phyloP scores from a whole-genome alignment of 2,329 filamentous ascomycete species.

The Colletotrichum destructivum region DNA sequence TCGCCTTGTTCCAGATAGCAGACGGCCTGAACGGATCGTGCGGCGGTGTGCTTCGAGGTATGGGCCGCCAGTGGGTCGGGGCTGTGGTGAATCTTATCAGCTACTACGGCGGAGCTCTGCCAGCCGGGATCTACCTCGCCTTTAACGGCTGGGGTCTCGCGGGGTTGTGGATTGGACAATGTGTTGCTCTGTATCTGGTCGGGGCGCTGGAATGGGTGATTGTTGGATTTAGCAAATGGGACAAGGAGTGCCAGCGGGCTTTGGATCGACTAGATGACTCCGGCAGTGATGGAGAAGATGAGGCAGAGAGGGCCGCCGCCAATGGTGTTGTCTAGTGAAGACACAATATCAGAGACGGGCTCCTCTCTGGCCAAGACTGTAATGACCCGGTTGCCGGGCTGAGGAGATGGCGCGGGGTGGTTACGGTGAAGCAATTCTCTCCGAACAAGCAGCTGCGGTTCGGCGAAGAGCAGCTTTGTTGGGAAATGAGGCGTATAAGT shows the following conservation, averaged over 20 bases:
- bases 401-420: conserved; percentile 11
- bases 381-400: background rate
- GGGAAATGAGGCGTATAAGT: background rate
- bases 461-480: background rate
- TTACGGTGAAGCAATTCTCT: background rate
- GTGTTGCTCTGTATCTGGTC: conserved; percentile 85
- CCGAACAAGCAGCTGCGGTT: background rate
- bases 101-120: conserved; percentile 87
- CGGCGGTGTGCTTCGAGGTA: conserved; percentile 84
- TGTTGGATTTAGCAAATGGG: conserved; percentile 84
- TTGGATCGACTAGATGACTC: conserved; percentile 77
- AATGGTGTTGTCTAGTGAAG: conserved; percentile 3
- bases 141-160: conserved; percentile 88
- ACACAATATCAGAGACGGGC: too few relatives aligned
- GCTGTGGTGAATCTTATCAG: conserved; percentile 85
- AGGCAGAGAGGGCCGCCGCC: background rate
- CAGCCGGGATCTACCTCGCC: conserved; percentile 86
- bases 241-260: conserved; percentile 79
- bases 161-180: conserved; percentile 88
- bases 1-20: conserved; percentile 91
- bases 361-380: background rate
- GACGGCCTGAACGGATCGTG: conserved; percentile 90
- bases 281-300: conserved; percentile 19
- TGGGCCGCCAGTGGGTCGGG: conserved; percentile 89
- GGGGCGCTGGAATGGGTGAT: conserved; percentile 85